Evolutionary conservation across 768 basidiomycete species (phyloP).

Genomic region (Auriscalpium orientale): DNA sequence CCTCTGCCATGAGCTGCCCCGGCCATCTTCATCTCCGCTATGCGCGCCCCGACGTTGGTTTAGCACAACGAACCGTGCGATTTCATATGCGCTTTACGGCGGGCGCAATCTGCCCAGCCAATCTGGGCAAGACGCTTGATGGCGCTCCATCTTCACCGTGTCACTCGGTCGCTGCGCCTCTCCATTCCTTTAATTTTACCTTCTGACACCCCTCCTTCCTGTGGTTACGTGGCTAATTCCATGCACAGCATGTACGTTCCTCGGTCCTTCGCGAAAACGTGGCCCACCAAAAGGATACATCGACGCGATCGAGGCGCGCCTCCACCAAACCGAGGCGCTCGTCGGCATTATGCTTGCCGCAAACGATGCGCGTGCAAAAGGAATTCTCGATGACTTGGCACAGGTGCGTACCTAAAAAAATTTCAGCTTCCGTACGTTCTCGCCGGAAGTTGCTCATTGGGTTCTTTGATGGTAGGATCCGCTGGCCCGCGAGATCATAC

Average conservation of each 20-base stretch:
- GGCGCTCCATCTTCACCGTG: too few relatives aligned
- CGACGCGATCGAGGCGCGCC: slow-evolving; percentile 84
- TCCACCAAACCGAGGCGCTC: slow-evolving; percentile 88
- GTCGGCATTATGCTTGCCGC: slow-evolving; percentile 72
- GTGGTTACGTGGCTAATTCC: slow-evolving; percentile 7
- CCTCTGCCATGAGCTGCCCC: too few relatives aligned
- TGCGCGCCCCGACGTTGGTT: too few relatives aligned
- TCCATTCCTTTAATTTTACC: too few relatives aligned
- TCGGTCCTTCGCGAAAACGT: slow-evolving; percentile 74
- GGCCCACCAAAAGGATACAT: slow-evolving; percentile 94
- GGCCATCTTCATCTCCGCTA: too few relatives aligned
- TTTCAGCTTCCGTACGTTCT: slow-evolving; percentile 1
- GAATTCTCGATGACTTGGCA: slow-evolving; percentile 31
- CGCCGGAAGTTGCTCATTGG: background rate
- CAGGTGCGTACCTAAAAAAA: slow-evolving; percentile 20
- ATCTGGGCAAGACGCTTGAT: too few relatives aligned
- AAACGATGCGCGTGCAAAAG: slow-evolving; percentile 26
- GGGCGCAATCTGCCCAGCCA: too few relatives aligned
- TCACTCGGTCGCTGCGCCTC: too few relatives aligned
- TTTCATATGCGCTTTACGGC: too few relatives aligned
- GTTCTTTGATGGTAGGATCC: slow-evolving; percentile 44
- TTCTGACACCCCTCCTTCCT: background rate
- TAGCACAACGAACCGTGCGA: too few relatives aligned
- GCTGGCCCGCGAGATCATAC: slow-evolving; percentile 72
- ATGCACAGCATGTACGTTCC: slow-evolving; percentile 60